phyloP scores from a whole-genome alignment of 2,329 filamentous ascomycete species.

The Talaromyces sp. region DNA sequence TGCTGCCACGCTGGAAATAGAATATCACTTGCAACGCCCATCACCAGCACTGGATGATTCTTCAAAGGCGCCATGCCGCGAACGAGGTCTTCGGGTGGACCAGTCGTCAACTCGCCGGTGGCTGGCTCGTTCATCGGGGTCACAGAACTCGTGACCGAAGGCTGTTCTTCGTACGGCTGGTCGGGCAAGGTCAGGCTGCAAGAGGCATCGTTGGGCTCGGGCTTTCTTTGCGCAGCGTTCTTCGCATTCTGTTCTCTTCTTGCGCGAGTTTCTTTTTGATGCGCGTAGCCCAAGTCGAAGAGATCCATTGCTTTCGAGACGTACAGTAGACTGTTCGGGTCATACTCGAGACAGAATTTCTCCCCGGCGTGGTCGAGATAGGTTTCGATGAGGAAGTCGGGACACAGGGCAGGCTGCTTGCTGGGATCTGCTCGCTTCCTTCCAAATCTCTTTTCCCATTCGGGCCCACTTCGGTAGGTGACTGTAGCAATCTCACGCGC shows the following conservation, averaged over 20 bases:
- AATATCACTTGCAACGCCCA: constrained; percentile 94
- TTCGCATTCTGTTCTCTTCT: constrained; percentile 58
- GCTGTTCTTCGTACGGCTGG: constrained; percentile 79
- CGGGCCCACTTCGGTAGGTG: constrained; percentile 90
- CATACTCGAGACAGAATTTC: constrained; percentile 96
- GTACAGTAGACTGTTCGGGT: constrained; percentile 91
- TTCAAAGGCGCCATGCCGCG: constrained; percentile 65
- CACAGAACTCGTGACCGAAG: constrained; percentile 44
- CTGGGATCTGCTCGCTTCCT: constrained; percentile 77
- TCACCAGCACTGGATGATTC: constrained; percentile 75
- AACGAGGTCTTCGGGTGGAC: constrained; percentile 72
- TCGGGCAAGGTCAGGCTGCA: constrained; percentile 82
- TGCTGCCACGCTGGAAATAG: constrained; percentile 98
- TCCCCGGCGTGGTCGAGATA: constrained; percentile 97
- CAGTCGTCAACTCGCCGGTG: constrained; percentile 22
- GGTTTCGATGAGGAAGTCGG: constrained; percentile 95
- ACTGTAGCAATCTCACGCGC: constrained; percentile 96
- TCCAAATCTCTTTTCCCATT: constrained; percentile 95
- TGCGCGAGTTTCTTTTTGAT: constrained; percentile 58
- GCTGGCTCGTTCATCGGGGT: constrained; percentile 27
- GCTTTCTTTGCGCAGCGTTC: constrained; percentile 45
- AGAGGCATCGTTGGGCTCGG: constrained; percentile 38
- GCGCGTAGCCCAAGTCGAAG: constrained; percentile 76
- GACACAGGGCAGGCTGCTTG: constrained; percentile 87
- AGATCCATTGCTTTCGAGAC: constrained; percentile 99